Evolutionary conservation across 2,329 filamentous ascomycete genomes (phyloP), one percentile per base, ranked within the genome.

Genomic region (Lasiodiplodia citricola): DNA sequence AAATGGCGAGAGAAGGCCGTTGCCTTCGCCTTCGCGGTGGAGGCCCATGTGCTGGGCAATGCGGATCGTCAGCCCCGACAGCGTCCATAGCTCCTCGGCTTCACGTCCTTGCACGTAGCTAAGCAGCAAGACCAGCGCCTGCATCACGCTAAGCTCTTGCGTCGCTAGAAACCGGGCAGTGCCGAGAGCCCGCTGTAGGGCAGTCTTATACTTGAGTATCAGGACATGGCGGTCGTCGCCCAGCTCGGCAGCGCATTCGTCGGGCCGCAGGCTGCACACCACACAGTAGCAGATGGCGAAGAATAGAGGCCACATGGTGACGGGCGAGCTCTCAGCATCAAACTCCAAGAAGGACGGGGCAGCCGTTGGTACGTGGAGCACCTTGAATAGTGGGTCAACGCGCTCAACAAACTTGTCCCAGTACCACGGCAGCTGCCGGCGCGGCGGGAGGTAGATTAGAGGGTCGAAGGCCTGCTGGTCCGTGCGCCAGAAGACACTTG

Each of bases 11-110:
- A 54, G 47, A n/a, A 8, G 8, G 47, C 14, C 47, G 8, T 16
- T n/a, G 14, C 3, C 47, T 16, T 54, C 47, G 47, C 16, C 47
- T 18, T 54, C 51, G 51, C 23, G 51, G 23, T 54, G 51, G 13
- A 54, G 51, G 51, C 51, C 51, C 51, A 54, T 54, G 51, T 54
- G 51, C 51, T 54, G 51, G 11, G 51, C 51, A n/a, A 54, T 11
- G 51, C 51, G 51, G 51, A 54, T 25, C 21, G 21, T n/a, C 21
- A 54, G 8, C 21, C 51, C 51, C 23, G 23, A 18, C 51, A 54
- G 51, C 51, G 51, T 54, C 51, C 51, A 54, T 7, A 25, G 21
- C 23, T 54, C 51, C 51, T 54, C 51, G 51, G 51, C 51, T 25
- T 54, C 51, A 8, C 51, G 51, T 11, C 51, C 51, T 11, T n/a